phyloP scores from a whole-genome alignment of 148 eudicot species.

The Arctostaphylos glauca region DNA sequence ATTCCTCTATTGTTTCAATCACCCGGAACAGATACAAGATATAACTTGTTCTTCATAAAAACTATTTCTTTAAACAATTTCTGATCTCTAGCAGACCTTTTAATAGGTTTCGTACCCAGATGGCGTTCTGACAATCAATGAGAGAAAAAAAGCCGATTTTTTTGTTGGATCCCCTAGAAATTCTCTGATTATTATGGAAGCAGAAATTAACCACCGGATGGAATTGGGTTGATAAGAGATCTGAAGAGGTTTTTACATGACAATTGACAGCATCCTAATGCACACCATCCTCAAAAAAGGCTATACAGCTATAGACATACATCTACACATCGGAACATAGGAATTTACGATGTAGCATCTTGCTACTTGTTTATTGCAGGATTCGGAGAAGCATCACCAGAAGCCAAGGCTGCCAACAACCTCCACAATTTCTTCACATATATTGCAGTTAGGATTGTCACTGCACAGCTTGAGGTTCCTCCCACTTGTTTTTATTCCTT shows the following conservation, averaged over 20 bases:
- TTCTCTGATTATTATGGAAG: background rate
- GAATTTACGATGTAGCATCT: background rate
- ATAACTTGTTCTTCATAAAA: background rate
- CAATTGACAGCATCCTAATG: background rate
- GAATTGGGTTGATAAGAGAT: background rate
- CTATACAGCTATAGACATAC: too few species aligned
- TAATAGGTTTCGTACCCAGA: background rate
- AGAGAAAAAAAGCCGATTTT: background rate
- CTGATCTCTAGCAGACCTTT: background rate
- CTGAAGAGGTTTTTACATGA: background rate
- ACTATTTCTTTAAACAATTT: background rate
- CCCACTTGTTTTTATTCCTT: conserved; percentile 2
- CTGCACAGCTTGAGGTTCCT: conserved; percentile 82
- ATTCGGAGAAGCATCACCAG: conserved; percentile 92
- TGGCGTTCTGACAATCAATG: background rate
- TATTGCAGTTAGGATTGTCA: conserved; percentile 74
- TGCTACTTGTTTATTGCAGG: conserved; percentile 37
- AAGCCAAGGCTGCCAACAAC: conserved; percentile 77
- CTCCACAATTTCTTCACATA: conserved; percentile 87
- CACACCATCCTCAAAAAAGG: too few species aligned
- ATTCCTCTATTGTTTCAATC: background rate
- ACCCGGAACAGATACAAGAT: background rate
- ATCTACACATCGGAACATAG: background rate
- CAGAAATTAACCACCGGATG: background rate
- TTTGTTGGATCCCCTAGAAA: background rate